Evolutionary conservation across 441 rosid genomes (phyloP).

Genomic region (Brassica hybrid): DNA sequence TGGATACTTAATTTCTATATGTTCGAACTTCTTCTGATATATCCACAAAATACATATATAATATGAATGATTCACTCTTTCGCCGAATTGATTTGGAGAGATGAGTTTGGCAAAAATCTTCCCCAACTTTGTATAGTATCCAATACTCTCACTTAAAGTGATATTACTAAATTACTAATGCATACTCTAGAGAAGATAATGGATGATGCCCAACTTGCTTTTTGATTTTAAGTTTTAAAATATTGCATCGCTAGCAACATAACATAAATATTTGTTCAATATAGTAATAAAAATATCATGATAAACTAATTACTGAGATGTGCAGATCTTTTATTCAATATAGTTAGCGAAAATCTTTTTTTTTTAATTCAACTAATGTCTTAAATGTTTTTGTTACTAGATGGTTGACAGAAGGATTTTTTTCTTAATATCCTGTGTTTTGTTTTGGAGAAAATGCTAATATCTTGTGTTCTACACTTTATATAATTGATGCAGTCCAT

Average conservation of each 20-base stretch:
- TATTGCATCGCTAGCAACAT: constrained; percentile 17
- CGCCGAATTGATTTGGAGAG: constrained; percentile 12
- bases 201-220: constrained; percentile 39
- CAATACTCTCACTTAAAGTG: constrained; percentile 20
- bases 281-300: neutral
- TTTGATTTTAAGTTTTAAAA: neutral
- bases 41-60: constrained; percentile 2
- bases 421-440: neutral
- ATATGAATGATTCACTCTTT: neutral
- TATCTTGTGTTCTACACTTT: neutral
- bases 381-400: neutral
- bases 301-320: constrained; percentile 13
- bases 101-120: constrained; percentile 28
- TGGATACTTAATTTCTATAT: neutral
- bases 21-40: neutral
- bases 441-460: too few relatives aligned
- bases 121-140: constrained; percentile 40
- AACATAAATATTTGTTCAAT: neutral
- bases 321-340: neutral
- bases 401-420: neutral
- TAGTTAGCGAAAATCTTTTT: too few relatives aligned
- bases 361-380: too few relatives aligned
- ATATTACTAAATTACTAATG: constrained; percentile 10
- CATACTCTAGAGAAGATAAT: constrained; percentile 30
- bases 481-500: neutral